Conservation (phyloP, 23 red algal species). For the Gracilaria domingensis region DNA sequence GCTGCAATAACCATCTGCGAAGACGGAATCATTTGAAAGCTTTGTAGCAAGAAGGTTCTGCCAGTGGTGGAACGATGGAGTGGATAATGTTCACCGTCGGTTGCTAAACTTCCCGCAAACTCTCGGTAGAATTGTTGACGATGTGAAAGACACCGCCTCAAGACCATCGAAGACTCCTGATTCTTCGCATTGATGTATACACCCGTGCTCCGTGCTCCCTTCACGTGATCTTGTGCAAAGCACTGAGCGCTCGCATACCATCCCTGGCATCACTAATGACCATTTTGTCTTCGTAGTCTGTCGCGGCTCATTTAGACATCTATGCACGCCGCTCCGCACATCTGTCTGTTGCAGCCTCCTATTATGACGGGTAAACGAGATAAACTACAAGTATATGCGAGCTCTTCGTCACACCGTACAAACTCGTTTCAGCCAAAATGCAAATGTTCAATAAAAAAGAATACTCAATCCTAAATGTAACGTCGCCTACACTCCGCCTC, state of each 20-base stretch:
- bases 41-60: conserved; percentile 48
- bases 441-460: too few relatives aligned
- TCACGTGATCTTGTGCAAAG: too few relatives aligned
- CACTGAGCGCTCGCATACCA: background rate
- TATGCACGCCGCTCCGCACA: background rate
- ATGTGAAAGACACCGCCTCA: conserved; percentile 30
- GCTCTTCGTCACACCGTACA: background rate
- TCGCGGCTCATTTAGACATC: background rate
- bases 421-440: too few relatives aligned
- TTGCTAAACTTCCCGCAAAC: conserved; percentile 63
- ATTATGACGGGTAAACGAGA: background rate
- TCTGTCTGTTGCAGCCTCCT: background rate
- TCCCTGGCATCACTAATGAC: background rate
- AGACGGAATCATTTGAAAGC: conserved; percentile 73
- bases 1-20: background rate
- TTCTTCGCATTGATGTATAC: conserved; percentile 1
- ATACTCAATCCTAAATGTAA: too few relatives aligned
- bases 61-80: conserved; percentile 72
- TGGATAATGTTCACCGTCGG: conserved; percentile 68
- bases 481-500: too few relatives aligned
- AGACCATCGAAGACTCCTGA: conserved; percentile 36
- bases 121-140: conserved; percentile 40
- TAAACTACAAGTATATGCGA: background rate
- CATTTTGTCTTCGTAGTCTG: background rate
- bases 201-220: background rate